Evolutionary conservation across 768 basidiomycete species (phyloP).

Genomic region (Lactarius indigo): DNA sequence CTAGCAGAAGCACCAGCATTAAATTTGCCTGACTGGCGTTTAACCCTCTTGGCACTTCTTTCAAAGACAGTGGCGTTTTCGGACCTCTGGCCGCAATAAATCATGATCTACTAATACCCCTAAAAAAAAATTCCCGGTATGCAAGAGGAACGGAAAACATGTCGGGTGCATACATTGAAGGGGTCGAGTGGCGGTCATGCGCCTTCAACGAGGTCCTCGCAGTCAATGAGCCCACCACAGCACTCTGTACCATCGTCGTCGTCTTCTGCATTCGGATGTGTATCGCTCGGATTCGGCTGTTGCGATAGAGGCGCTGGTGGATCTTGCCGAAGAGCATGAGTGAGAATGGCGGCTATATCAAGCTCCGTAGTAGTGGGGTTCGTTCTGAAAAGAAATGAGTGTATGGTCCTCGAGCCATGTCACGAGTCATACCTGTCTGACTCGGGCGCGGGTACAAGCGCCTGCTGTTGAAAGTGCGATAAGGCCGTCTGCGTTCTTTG

Average conservation of each 20-base stretch:
- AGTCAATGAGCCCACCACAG: slow-evolving; percentile 13
- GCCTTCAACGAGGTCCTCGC: slow-evolving; percentile 5
- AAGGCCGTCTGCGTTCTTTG: slow-evolving; percentile 12
- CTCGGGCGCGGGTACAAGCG: neutral
- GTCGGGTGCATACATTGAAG: neutral
- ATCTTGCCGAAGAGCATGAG: slow-evolving; percentile 13
- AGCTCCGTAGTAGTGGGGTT: slow-evolving; percentile 18
- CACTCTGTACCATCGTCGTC: neutral
- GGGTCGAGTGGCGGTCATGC: neutral
- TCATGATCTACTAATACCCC: neutral
- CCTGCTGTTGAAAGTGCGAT: slow-evolving; percentile 12
- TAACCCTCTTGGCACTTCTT: neutral
- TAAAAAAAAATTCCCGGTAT: neutral
- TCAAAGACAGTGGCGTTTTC: neutral
- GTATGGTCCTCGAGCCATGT: neutral
- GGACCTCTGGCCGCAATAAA: neutral
- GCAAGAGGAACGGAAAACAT: neutral
- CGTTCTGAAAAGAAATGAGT: slow-evolving; percentile 5
- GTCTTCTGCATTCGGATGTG: neutral
- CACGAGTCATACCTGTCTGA: slow-evolving; percentile 5
- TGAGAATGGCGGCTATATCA: slow-evolving; percentile 20
- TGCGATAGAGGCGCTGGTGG: neutral
- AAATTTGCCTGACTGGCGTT: no score
- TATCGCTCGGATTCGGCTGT: neutral
- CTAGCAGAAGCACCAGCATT: no score